These are phyloP conservation scores for Ophiosphaerella herpotricha DNA, from an alignment of 2,329 filamentous ascomycete genomes.

Conservation along the genomic window DNA sequence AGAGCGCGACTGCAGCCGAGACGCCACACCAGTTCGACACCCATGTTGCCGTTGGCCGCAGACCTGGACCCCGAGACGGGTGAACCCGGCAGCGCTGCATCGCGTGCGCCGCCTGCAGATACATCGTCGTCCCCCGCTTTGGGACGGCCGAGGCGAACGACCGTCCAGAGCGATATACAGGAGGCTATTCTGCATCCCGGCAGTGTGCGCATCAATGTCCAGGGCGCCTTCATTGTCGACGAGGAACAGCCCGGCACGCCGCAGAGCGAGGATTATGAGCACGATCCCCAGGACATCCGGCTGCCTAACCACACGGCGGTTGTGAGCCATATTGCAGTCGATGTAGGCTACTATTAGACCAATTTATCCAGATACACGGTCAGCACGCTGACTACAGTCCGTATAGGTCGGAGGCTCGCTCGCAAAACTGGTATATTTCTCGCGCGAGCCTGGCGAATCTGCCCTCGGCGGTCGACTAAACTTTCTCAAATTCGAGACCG, in stretches of 20 bases:
- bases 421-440: conserved; percentile 97
- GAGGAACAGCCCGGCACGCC: conserved; percentile 61
- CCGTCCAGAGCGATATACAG: conserved; percentile 50
- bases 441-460: conserved; percentile 77
- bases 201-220: conserved; percentile 90
- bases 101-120: conserved; percentile 23
- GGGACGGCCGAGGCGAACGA: conserved; percentile 33
- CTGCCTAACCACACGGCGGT: conserved; percentile 92
- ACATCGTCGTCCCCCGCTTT: conserved; percentile 17
- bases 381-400: not conserved
- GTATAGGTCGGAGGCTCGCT: conserved; percentile 88
- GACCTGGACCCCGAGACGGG: conserved; percentile 38
- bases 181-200: conserved; percentile 64
- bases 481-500: conserved; percentile 95
- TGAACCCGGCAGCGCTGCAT: conserved; percentile 31
- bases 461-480: conserved; percentile 88
- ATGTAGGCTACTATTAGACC: conserved; percentile 64
- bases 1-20: conserved; percentile 45
- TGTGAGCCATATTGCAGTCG: conserved; percentile 94
- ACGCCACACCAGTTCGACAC: conserved; percentile 37
- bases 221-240: conserved; percentile 95
- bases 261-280: conserved; percentile 59
- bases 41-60: conserved; percentile 20
- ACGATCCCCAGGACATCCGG: conserved; percentile 91
- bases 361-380: not conserved